Evolutionary conservation across 805 yeast genomes (phyloP), one percentile per base, ranked within the genome.

Genomic region (Hanseniaspora thailandica): DNA sequence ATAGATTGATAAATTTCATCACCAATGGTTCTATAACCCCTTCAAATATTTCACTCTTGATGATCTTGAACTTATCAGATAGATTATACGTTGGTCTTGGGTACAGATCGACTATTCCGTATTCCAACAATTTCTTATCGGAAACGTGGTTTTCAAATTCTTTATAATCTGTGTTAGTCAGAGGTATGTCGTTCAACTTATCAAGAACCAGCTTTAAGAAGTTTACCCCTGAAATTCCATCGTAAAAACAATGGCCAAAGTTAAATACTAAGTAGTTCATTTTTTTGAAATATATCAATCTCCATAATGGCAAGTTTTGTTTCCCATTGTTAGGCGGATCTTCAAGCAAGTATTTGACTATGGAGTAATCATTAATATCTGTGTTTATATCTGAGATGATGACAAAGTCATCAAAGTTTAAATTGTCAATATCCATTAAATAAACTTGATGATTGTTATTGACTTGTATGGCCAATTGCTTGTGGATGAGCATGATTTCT

Each of bases 221-320:
- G 17, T 13, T 43, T 3, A 36, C 39, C 4, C 52, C 52, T 5
- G 55, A 53, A 20, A 53, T 43, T 5, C 55, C 55, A 30, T 53
- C 55, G 8, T 40, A 43, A 5, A 53, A 47, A 13, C 48, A 40
- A 13, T 53, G 55, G 5, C 50, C 55, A 46, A 39, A 53, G 23
- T 43, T 53, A 23, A 53, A 53, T 2, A 53, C 45, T 10, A 52
- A 17, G 26, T 33, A 52, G 9, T 41, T 46, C 19, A 30, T 31
- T 26, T 52, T 52, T 17, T 43, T 30, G 15, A 52, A 31, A 28
- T 40, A 52, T 20, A 52, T 23, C 20, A 49, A 33, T 28, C 39
- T 46, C 55, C 55, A 52, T 12, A 52, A 22, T 0, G 52, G 52
- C 9, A 13, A 7, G 10, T 52, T 31, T 8, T n/a, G 3, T 8